Evolutionary conservation across 768 basidiomycete species (phyloP), one percentile per base, ranked within the genome.

Genomic region (Leccinum sublutescens): DNA sequence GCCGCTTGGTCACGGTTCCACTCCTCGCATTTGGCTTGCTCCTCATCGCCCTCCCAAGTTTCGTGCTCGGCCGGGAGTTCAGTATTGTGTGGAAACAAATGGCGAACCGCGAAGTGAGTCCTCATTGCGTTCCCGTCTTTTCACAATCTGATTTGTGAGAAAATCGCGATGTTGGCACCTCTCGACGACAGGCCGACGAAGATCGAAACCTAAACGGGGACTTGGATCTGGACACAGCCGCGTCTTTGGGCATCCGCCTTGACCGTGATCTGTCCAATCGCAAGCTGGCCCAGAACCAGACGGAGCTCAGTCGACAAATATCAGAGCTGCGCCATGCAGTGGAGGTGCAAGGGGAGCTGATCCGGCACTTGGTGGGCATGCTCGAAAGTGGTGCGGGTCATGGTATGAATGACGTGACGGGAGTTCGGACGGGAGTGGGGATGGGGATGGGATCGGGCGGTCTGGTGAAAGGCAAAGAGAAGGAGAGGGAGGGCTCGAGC

Each of bases 51-150:
- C 80, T 96, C 5, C 94, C 94, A 7, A 89, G 86, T 66, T 96
- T 97, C 68, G 94, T 97, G 1, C 84, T 97, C 14, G 94, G 94
- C 0, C 77, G 93, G 38, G 93, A 97, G 70, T 97, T 97, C 71
- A 92, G 91, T 59, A 77, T 87, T 12, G 91, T 95, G 1, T 97
- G 93, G 89, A 92, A 95, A 58, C 80, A 80, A 31, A 93, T 95
- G 91, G 80, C 79, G 1, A 74, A 69, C 19, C 72, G 79, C 52
- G 75, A 79, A 49, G 82, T 80, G 47, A n/a, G 78, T 60, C 45
- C 43, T 21, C 27, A 3, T 23, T 0, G 19, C 4, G 14, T n/a
- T n/a, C 31, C 19, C 1, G 4, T 19, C n/a, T 27, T 25, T 14
- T 25, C 49, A 5, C 11, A 4, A 17, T 34, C 38, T 57, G 3